Conservation (phyloP, 257 asterid species). For the Rehmannia glutinosa region DNA sequence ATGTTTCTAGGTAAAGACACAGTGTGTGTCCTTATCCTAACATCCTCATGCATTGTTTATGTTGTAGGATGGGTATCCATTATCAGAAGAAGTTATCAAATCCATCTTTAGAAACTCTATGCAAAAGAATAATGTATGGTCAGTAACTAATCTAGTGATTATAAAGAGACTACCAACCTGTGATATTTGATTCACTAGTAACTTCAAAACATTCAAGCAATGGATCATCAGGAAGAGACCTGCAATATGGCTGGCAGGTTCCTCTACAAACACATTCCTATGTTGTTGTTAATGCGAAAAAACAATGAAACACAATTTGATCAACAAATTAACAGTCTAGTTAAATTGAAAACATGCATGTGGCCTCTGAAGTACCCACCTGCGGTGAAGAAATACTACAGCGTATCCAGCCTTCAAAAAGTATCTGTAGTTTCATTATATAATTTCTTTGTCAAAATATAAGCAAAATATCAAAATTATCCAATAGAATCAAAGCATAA, state of each 20-base stretch:
- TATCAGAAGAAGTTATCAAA: not conserved
- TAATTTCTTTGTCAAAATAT: conserved; percentile 8
- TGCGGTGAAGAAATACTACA: conserved; percentile 78
- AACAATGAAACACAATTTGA: not conserved
- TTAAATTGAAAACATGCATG: not conserved
- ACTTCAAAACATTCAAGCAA: conserved; percentile 73
- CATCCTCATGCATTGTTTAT: not conserved
- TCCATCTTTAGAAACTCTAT: not conserved
- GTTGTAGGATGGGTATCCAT: not conserved
- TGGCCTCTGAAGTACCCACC: conserved; percentile 34
- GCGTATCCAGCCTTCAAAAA: conserved; percentile 86
- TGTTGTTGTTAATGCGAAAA: not conserved
- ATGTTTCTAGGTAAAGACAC: not conserved
- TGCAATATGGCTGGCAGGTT: conserved; percentile 80
- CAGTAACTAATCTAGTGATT: not conserved
- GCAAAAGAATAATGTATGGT: not conserved
- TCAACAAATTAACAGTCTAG: not conserved
- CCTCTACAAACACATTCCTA: conserved; percentile 48
- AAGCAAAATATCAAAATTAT: not conserved
- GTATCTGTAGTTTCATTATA: conserved; percentile 47
- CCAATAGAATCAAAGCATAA: not conserved
- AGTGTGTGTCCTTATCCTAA: not conserved
- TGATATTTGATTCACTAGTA: conserved; percentile 39
- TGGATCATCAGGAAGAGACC: conserved; percentile 85
- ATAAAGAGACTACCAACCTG: conserved; percentile 45